Conservation (phyloP, 1,284 basidiomycete genomes). For the Leucoagaricus sp. region DNA sequence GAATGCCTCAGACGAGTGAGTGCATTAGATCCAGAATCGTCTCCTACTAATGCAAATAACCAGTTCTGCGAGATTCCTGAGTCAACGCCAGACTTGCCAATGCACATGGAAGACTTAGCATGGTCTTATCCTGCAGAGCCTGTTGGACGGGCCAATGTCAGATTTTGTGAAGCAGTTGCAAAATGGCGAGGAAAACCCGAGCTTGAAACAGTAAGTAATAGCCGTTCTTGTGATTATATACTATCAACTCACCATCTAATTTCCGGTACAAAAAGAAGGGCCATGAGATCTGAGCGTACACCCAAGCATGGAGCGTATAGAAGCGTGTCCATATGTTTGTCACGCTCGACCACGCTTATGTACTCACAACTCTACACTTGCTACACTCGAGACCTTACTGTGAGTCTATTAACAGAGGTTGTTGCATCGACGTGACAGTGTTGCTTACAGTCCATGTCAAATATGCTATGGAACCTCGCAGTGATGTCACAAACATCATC, state of each 20-base stretch:
- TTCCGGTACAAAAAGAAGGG: constrained; percentile 62
- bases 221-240: constrained; percentile 6
- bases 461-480: too few relatives aligned
- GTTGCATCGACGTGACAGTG: too few relatives aligned
- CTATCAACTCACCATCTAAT: constrained; percentile 19
- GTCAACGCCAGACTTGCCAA: constrained; percentile 69
- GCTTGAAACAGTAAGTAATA: constrained; percentile 62
- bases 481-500: too few relatives aligned
- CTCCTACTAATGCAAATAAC: constrained; percentile 13
- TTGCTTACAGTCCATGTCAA: too few relatives aligned
- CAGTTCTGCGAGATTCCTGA: constrained; percentile 76
- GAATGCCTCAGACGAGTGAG: constrained; percentile 66
- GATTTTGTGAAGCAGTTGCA: constrained; percentile 78
- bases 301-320: too few relatives aligned
- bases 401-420: too few relatives aligned
- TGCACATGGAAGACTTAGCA: constrained; percentile 78
- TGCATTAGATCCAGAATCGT: constrained; percentile 4
- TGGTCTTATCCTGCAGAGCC: constrained; percentile 79
- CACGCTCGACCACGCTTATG: too few relatives aligned
- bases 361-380: too few relatives aligned
- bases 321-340: too few relatives aligned
- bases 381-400: too few relatives aligned
- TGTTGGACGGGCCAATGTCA: constrained; percentile 72
- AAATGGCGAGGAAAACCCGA: constrained; percentile 82
- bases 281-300: too few relatives aligned